These are phyloP conservation scores for Coleophoma crateriformis DNA, from an alignment of 2,329 filamentous ascomycete genomes.

Conservation along the genomic window DNA sequence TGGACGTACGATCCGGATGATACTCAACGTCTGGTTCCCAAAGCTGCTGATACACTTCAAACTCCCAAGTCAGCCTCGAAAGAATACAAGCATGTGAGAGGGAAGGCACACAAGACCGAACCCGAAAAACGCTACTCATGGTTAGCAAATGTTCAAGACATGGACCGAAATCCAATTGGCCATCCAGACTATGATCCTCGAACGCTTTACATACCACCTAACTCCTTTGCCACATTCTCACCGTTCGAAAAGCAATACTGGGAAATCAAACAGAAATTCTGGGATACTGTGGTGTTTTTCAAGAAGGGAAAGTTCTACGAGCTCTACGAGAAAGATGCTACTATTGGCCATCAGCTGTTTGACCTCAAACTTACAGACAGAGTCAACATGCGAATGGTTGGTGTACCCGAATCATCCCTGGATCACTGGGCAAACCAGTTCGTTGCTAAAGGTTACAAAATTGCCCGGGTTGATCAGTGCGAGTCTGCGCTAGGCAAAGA, in stretches of 20 bases:
- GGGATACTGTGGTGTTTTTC: constrained; percentile 98
- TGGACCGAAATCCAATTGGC: constrained; percentile 70
- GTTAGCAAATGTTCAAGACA: constrained; percentile 81
- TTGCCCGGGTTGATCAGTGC: constrained; percentile 93
- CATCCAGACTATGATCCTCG: constrained; percentile 89
- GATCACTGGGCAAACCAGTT: constrained; percentile 98
- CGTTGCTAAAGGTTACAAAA: constrained; percentile 96
- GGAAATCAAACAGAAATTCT: constrained; percentile 98
- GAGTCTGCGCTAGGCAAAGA: constrained; percentile 95
- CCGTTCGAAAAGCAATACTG: constrained; percentile 98
- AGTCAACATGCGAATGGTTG: constrained; percentile 99
- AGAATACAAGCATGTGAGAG: constrained; percentile 30
- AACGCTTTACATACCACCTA: constrained; percentile 82
- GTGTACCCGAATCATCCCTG: constrained; percentile 91
- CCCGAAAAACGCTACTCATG: constrained; percentile 85
- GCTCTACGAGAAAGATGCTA: constrained; percentile 95
- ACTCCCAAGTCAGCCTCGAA: constrained; percentile 25
- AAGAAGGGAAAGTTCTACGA: constrained; percentile 99
- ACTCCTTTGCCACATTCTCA: constrained; percentile 77
- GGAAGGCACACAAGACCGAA: constrained; percentile 74
- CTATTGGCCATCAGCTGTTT: constrained; percentile 91
- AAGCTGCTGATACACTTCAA: constrained; percentile 32
- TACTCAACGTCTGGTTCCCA: constrained; percentile 41
- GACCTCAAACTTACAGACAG: constrained; percentile 96
- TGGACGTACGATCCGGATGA: constrained; percentile 72